These are phyloP conservation scores for Auricularia sp. DNA, from an alignment of 768 basidiomycete species.

Conservation along the genomic window DNA sequence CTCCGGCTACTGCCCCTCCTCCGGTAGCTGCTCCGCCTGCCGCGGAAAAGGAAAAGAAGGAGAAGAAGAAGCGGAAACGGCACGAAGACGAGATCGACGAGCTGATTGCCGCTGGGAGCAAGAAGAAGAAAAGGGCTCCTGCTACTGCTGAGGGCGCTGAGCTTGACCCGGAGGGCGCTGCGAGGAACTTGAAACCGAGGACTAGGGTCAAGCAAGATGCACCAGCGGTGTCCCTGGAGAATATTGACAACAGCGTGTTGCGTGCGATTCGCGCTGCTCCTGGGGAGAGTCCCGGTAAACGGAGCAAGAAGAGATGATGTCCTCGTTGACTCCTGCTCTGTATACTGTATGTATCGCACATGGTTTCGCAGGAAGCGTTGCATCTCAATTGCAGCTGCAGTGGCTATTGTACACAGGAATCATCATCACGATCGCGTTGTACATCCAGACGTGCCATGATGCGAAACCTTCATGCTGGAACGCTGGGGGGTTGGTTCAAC, in stretches of 20 bases:
- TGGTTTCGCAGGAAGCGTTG: no score
- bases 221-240: background rate
- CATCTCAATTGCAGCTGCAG: no score
- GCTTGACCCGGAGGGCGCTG: constrained; percentile 4
- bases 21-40: constrained; percentile 9
- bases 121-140: constrained; percentile 14
- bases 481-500: no score
- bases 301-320: background rate
- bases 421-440: no score
- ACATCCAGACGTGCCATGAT: no score
- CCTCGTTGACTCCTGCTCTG: no score
- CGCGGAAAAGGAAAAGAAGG: constrained; percentile 12
- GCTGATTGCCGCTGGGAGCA: constrained; percentile 45
- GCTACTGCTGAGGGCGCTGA: background rate
- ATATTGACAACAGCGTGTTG: constrained; percentile 28
- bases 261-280: constrained; percentile 50
- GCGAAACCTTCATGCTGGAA: no score
- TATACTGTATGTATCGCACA: no score
- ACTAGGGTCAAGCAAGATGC: constrained; percentile 13
- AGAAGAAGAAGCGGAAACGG: constrained; percentile 33
- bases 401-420: no score
- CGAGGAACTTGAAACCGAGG: constrained; percentile 15
- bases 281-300: constrained; percentile 15
- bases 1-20: constrained; percentile 7
- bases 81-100: constrained; percentile 63